Evolutionary conservation across 179 eudicot species (phyloP).

Genomic region (Corrigiola litoralis): DNA sequence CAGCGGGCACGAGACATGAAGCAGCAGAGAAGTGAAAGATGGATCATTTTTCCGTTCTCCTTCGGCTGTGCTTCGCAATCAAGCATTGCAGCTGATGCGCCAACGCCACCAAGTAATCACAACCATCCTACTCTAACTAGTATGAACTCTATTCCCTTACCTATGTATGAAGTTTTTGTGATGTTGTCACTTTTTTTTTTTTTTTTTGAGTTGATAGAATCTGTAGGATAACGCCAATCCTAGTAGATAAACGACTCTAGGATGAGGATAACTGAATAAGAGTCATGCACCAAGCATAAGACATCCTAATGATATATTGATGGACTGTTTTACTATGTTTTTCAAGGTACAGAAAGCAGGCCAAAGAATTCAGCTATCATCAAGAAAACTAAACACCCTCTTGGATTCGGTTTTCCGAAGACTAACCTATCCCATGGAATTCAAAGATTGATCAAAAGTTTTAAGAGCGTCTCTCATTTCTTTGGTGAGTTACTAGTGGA

Average conservation of each 20-base stretch:
- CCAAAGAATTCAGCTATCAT: constrained; percentile 10
- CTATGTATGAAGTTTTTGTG: neutral
- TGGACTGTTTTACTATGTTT: neutral
- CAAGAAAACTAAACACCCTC: constrained; percentile 20
- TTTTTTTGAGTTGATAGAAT: neutral
- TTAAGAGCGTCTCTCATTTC: constrained; percentile 39
- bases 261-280: too few species aligned
- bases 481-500: constrained; percentile 40
- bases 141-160: neutral
- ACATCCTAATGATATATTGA: neutral
- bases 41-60: constrained; percentile 26
- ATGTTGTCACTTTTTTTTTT: neutral
- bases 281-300: too few species aligned
- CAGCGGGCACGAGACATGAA: constrained; percentile 22
- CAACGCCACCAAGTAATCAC: neutral
- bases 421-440: constrained; percentile 41
- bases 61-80: constrained; percentile 28
- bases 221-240: neutral
- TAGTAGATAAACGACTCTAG: neutral
- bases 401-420: constrained; percentile 27
- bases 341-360: constrained; percentile 12
- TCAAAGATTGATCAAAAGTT: constrained; percentile 37
- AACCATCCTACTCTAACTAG: constrained; percentile 9
- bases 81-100: constrained; percentile 10
- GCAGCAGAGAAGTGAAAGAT: constrained; percentile 18